Evolutionary conservation across 129 eudicot genomes (phyloP).

Genomic region (Chrysanthemum seticuspe): DNA sequence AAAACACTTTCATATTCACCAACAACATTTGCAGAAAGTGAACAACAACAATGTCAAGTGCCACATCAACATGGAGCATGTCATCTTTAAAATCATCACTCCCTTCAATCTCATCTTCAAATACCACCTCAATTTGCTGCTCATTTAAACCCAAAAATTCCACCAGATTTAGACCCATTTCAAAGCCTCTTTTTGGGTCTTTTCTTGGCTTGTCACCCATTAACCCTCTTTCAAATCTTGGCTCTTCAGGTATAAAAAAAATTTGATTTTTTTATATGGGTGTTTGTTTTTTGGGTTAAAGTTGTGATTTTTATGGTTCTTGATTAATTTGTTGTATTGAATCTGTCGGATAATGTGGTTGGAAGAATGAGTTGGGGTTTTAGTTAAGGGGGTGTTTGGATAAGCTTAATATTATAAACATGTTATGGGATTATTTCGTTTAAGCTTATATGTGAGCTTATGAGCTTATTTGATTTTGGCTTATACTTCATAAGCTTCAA

Average conservation of each 20-base stretch:
- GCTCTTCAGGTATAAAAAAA: slow-evolving; percentile 43
- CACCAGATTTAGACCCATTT: slow-evolving; percentile 31
- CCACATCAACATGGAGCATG: slow-evolving; percentile 70
- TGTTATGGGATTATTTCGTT: too few species aligned
- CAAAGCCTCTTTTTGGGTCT: slow-evolving; percentile 45
- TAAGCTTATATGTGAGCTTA: too few species aligned
- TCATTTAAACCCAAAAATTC: slow-evolving; percentile 36
- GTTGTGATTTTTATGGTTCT: background rate
- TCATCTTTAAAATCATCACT: slow-evolving; percentile 64
- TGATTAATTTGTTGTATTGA: background rate
- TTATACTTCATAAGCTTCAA: too few species aligned
- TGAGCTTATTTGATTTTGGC: too few species aligned
- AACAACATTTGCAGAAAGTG: slow-evolving; percentile 26
- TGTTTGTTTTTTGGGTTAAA: background rate
- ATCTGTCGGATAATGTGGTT: background rate
- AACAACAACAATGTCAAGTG: slow-evolving; percentile 43
- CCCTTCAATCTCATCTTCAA: slow-evolving; percentile 38
- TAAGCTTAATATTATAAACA: background rate
- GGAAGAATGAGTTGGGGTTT: slow-evolving; percentile 1
- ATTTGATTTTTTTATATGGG: background rate
- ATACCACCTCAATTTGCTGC: slow-evolving; percentile 30
- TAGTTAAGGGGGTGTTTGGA: background rate
- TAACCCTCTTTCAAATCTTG: slow-evolving; percentile 52
- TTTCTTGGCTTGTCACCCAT: slow-evolving; percentile 62
- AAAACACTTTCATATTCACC: slow-evolving; percentile 9